A percentile compares a stretch with the other conserved stretches of the same genome.
Evolutionary conservation across 495 filamentous ascomycete species (phyloP).

Genomic region (Aspergillus olivimuriae): DNA sequence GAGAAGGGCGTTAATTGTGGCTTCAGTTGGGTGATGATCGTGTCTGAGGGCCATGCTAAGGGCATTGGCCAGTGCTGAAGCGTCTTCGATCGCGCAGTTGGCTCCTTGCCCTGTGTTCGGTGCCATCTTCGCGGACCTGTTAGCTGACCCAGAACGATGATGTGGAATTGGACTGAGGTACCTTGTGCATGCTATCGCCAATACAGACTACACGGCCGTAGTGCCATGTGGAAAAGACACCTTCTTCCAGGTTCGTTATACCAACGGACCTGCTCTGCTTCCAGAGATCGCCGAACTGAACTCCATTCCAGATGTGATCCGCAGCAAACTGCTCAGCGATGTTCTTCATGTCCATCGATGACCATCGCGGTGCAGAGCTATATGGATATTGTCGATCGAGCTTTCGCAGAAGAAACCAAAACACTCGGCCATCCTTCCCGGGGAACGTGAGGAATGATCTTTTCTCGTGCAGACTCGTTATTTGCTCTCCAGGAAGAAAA

Average conservation of each 20-base stretch:
- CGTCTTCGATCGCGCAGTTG: conserved; percentile 4
- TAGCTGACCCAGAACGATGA: not conserved
- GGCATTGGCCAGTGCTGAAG: conserved; percentile 1
- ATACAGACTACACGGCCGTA: conserved; percentile 2
- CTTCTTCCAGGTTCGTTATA: conserved; percentile 1
- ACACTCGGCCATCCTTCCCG: not conserved
- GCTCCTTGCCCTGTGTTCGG: conserved; percentile 4
- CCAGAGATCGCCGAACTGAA: not conserved
- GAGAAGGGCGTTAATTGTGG: too few relatives aligned
- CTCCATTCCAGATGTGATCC: not conserved
- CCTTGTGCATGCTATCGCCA: conserved; percentile 5
- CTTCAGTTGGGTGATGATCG: too few relatives aligned
- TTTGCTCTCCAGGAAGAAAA: not conserved
- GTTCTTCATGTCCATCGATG: not conserved
- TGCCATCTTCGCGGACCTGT: not conserved
- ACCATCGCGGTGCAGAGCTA: not conserved
- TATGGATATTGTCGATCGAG: not conserved
- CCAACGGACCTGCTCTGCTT: not conserved
- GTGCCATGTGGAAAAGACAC: not conserved
- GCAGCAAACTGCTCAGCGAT: not conserved
- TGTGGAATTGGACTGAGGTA: not conserved
- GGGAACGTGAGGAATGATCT: not conserved
- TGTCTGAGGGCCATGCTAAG: too few relatives aligned
- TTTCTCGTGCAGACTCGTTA: not conserved
- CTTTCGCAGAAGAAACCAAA: conserved; percentile 5